These are phyloP conservation scores for Blastobotrys persicus DNA, from an alignment of 1,139 yeast species.

Conservation along the genomic window DNA sequence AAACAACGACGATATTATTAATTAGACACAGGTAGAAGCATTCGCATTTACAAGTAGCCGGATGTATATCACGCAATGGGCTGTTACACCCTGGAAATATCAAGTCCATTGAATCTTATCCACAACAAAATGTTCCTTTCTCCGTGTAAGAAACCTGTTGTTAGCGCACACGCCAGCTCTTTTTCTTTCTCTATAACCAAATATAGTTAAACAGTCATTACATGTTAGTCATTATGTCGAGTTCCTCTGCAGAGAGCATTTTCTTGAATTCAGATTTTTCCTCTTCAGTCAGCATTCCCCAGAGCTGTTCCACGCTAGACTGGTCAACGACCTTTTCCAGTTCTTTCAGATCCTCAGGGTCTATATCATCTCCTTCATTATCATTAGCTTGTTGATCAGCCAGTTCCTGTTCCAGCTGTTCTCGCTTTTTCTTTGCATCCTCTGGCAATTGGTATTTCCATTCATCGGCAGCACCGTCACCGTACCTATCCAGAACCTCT, in stretches of 20 bases:
- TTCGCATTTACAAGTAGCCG: too few species aligned
- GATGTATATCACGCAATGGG: too few species aligned
- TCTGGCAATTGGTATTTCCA: conserved; percentile 27
- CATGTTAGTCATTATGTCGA: conserved; percentile 1
- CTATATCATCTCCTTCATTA: conserved; percentile 17
- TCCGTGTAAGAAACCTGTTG: too few species aligned
- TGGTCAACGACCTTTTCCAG: conserved; percentile 21
- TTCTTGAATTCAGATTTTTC: conserved; percentile 20
- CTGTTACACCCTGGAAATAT: too few species aligned
- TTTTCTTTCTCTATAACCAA: too few species aligned
- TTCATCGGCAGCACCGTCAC: conserved; percentile 17
- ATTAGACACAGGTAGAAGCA: too few species aligned
- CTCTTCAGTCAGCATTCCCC: conserved; percentile 23
- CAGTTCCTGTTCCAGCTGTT: conserved; percentile 13
- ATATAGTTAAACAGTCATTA: not conserved
- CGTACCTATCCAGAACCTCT: conserved; percentile 20
- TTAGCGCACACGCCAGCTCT: too few species aligned
- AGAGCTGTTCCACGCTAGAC: conserved; percentile 20
- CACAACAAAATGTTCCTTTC: too few species aligned
- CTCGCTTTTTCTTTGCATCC: conserved; percentile 11
- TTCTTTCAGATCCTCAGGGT: conserved; percentile 17
- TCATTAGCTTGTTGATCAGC: conserved; percentile 9
- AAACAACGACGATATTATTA: too few species aligned
- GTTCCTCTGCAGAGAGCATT: conserved; percentile 16
- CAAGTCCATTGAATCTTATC: too few species aligned